Percentiles rank a stretch among this genome's conserved stretches.
These are phyloP conservation scores for Fonsecaea nubica DNA, from an alignment of 2,329 filamentous ascomycete genomes.

Conservation along the genomic window DNA sequence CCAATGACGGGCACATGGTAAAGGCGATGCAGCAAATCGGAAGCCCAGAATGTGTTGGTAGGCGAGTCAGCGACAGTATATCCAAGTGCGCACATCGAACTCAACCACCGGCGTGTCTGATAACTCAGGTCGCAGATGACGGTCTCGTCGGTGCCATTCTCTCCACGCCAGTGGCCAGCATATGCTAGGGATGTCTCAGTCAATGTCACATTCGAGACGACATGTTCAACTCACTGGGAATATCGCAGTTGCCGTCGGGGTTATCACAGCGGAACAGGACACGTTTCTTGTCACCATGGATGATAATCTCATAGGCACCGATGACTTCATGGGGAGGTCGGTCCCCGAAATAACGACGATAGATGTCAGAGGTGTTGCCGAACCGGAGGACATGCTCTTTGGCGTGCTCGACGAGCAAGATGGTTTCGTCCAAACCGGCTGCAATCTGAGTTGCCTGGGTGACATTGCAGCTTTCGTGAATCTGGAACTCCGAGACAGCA, in stretches of 20 bases:
- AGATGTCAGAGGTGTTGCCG: conserved; percentile 65
- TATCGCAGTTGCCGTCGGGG: conserved; percentile 67
- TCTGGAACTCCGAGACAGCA: conserved; percentile 53
- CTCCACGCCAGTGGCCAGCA: conserved; percentile 72
- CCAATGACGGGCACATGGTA: conserved; percentile 68
- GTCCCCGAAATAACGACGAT: conserved; percentile 71
- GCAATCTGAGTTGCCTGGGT: conserved; percentile 65
- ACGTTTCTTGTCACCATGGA: conserved; percentile 62
- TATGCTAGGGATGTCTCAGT: conserved; percentile 56
- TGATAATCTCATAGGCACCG: conserved; percentile 68
- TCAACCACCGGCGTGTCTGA: conserved; percentile 62
- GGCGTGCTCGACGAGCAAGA: conserved; percentile 65
- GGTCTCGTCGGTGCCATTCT: conserved; percentile 69
- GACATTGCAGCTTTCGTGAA: conserved; percentile 71
- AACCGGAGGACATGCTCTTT: conserved; percentile 60
- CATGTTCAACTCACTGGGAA: no score
- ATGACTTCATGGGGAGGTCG: conserved; percentile 63
- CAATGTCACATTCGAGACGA: conserved; percentile 8
- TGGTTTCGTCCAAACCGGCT: conserved; percentile 64
- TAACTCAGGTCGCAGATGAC: conserved; percentile 73
- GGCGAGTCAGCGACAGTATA: conserved; percentile 65
- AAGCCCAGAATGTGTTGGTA: conserved; percentile 69
- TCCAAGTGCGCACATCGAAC: conserved; percentile 66
- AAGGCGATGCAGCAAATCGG: conserved; percentile 71
- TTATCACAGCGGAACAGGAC: conserved; percentile 73